phyloP scores from a whole-genome alignment of 129 eudicot genomes.

The Escallonia rubra region DNA sequence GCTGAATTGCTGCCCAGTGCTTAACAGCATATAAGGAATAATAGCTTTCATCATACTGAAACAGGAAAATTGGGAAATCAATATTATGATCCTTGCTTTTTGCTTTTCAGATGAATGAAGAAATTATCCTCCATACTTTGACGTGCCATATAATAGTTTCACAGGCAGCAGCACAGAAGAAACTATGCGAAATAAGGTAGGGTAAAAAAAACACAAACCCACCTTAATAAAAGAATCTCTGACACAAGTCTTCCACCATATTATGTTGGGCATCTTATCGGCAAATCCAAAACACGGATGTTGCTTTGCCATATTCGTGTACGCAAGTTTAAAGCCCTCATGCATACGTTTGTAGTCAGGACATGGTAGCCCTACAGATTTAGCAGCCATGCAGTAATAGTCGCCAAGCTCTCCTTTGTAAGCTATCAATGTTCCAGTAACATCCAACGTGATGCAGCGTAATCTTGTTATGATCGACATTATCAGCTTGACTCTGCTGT shows the following conservation, averaged over 20 bases:
- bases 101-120: no score
- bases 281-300: conserved; percentile 93
- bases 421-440: conserved; percentile 92
- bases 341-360: conserved; percentile 94
- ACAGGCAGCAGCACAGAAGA: no score
- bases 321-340: conserved; percentile 91
- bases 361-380: conserved; percentile 80
- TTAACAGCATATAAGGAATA: no score
- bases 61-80: no score
- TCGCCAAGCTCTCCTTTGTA: conserved; percentile 99
- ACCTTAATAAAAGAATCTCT: conserved; percentile 83
- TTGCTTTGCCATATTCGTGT: conserved; percentile 79
- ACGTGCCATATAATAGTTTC: no score
- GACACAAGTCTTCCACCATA: conserved; percentile 98
- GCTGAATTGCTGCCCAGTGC: no score
- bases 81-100: no score
- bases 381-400: conserved; percentile 99
- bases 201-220: conserved; percentile 4
- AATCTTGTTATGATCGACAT: conserved; percentile 72
- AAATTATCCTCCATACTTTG: no score
- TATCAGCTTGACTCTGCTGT: not conserved
- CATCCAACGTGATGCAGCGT: conserved; percentile 84
- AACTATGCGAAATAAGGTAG: not conserved
- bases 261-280: conserved; percentile 80
- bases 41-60: no score